phyloP scores from a whole-genome alignment of 192 early-diverging fungal species.

The Allomyces arbusculus region DNA sequence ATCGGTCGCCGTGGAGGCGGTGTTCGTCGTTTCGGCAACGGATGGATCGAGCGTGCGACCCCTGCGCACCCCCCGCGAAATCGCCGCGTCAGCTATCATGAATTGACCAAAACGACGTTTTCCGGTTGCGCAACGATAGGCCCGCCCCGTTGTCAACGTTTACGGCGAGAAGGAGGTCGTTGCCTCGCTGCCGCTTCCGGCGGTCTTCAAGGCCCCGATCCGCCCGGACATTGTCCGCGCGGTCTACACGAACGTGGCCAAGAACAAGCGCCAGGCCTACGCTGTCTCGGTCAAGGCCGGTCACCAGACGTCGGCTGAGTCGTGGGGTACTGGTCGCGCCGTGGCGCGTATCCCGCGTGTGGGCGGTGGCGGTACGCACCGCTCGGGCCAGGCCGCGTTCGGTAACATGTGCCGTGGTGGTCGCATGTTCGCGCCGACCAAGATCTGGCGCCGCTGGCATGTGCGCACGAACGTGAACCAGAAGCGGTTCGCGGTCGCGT shows the following conservation, averaged over 20 bases:
- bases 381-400: slow-evolving; percentile 95
- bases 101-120: no score
- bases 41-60: no score
- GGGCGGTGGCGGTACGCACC: slow-evolving; percentile 83
- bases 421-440: slow-evolving; percentile 99
- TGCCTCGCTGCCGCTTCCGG: slow-evolving; percentile 61
- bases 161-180: slow-evolving; percentile 53
- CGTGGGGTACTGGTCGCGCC: slow-evolving; percentile 96
- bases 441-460: slow-evolving; percentile 99
- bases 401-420: slow-evolving; percentile 99
- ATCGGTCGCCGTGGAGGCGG: no score
- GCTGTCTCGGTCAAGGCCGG: slow-evolving; percentile 87
- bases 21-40: no score
- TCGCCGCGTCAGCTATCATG: no score
- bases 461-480: slow-evolving; percentile 96
- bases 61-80: no score
- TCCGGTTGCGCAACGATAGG: neutral
- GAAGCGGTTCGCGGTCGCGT: slow-evolving; percentile 90
- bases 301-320: slow-evolving; percentile 95
- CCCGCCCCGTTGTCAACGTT: slow-evolving; percentile 78
- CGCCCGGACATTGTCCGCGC: slow-evolving; percentile 86
- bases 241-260: slow-evolving; percentile 94
- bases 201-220: slow-evolving; percentile 91
- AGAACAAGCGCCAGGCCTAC: slow-evolving; percentile 97
- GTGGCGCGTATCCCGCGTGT: slow-evolving; percentile 99